Base-by-base conservation (phyloP, 345 rosid species). In the Pistacia integerrima region DNA sequence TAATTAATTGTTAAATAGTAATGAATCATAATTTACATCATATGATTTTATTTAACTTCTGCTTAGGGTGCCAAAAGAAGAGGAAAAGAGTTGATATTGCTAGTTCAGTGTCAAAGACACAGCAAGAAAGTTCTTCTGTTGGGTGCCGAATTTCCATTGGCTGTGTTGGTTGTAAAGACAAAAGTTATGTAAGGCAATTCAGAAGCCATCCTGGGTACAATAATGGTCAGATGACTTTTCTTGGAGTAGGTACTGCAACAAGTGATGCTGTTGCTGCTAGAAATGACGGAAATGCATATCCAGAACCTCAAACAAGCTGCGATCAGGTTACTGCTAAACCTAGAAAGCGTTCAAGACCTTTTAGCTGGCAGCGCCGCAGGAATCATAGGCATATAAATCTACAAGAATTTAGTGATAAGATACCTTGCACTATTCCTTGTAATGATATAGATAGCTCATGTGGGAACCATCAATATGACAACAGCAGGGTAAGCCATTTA, bases 351-450 rank as follows among this genome's bases (percentile, higher is more conserved):
- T 64, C 60, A 54, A 79, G 88, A 74, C 75, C 81, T 5, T 80
- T 82, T 77, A 77, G 71, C 51, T 77, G 87, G 88, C 87, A 83
- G 78, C 85, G 85, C 17, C 3, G 11, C 62, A 85, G 73, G 73
- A 82, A 64, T 76, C 74, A 35, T 54, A 80, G 69, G 66, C 56
- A 20, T 56, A 28, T 70, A 56, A 74, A 62, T 74, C 52, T 46
- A 60, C 78, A 76, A 74, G 78, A 70, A 74, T 49, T 54, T 71
- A 76, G 62, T 51, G 60, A 66, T 10, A 35, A 35, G 25, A 64
- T 25, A 69, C 35, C 55, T 74, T 52, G 46, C 10, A 3, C 48
- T 18, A 52, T 33, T 51, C n/a, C 41, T 38, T 52, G 25, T 60
- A 62, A 18, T 36, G 71, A 56, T 38, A 68, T 62, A 60, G 72